phyloP scores from a whole-genome alignment of 2,329 filamentous ascomycete species.

The Immersiporthe knoxdaviesiana region DNA sequence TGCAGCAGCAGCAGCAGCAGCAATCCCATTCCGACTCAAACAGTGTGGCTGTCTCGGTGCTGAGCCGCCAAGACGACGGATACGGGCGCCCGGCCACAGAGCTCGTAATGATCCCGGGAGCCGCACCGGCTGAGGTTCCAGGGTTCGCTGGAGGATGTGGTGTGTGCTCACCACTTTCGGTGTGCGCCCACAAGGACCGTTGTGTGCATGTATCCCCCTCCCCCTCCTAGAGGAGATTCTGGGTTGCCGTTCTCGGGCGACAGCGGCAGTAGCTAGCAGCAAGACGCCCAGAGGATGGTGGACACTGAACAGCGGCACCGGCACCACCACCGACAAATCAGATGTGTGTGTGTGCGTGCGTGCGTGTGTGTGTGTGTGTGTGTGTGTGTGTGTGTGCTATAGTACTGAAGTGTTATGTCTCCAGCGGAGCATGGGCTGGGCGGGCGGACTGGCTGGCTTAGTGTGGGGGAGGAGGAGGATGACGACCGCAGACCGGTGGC shows the following conservation, averaged over 20 bases:
- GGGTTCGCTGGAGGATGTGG: not conserved
- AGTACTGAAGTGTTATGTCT: not conserved
- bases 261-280: not conserved
- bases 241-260: not conserved
- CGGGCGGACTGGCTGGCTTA: not conserved
- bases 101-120: slow-evolving; percentile 4
- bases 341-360: too few relatives aligned
- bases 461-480: not conserved
- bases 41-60: not conserved
- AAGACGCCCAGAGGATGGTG: not conserved
- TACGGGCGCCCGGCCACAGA: not conserved
- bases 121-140: not conserved
- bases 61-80: not conserved
- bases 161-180: not conserved
- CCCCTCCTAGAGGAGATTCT: not conserved
- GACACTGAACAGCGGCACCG: not conserved
- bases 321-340: not conserved
- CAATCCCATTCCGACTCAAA: not conserved
- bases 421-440: not conserved
- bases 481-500: not conserved
- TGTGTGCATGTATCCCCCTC: not conserved
- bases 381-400: too few relatives aligned
- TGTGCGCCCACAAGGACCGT: not conserved
- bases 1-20: not conserved
- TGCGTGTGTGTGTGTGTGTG: too few relatives aligned